Base-by-base conservation (phyloP, 2,329 filamentous ascomycete genomes). In the Sarocladium brachiariae region DNA sequence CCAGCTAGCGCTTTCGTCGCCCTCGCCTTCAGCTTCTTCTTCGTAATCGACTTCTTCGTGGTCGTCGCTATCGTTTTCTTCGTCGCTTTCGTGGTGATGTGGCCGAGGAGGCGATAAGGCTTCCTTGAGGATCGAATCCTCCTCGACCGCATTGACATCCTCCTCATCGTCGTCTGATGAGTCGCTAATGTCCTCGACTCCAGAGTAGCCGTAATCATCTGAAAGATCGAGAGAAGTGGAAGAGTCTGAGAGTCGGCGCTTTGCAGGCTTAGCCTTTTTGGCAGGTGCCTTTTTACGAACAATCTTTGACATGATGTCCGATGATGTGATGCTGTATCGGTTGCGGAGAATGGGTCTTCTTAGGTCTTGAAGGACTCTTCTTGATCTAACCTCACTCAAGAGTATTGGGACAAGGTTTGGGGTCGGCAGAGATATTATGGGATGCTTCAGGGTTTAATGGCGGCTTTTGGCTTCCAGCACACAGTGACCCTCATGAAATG, bases 121-220 rank as follows among this genome's bases (percentile, higher is more conserved):
- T 16, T 67, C 52, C 24, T 49, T 49, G 13, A 87, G 73, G 55
- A 91, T 88, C 58, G 84, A 80, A 65, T 83, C 77, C 71, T 90
- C 87, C 77, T 93, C 88, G 72, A 82, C 77, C 74, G 83, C 80
- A 61, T 86, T 79, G 51, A 92, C 81, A 74, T 87, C 81, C 56
- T 87, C 81, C 65, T 92, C 85, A 64, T 92, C 87, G 56, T 89
- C 84, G 55, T 91, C 79, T 50, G 79, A 87, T 10, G 81, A 84
- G 59, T 91, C 87, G 57, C 80, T 87, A 54, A 95, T 85, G 48
- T 89, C 81, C 62, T 92, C 87, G 53, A 95, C 84, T 33, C 76
- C 86, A 2, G 83, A 86, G 65, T 90, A 89, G 51, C 81, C 84
- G n/a, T 50, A 86, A 53, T 89, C 86, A 53, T 84, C 81, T 55